Evolutionary conservation across 2,329 filamentous ascomycete genomes (phyloP).

Genomic region (Venturia nashicola): DNA sequence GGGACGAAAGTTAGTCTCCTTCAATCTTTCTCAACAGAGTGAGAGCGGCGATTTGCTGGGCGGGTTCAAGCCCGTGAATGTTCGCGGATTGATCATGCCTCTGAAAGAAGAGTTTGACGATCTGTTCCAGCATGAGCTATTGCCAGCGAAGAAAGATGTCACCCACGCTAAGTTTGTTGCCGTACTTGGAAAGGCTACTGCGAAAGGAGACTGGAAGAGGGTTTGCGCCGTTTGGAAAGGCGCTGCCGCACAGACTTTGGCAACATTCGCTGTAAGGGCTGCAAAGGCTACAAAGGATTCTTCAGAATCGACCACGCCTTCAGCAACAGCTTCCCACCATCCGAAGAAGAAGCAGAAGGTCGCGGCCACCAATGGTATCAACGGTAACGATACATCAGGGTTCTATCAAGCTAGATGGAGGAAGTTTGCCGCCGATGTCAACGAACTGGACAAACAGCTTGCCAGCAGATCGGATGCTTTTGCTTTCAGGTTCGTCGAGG

Average conservation of each 20-base stretch:
- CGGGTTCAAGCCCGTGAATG: constrained; percentile 91
- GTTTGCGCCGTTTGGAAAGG: constrained; percentile 79
- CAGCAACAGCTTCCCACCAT: constrained; percentile 36
- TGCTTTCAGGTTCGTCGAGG: constrained; percentile 91
- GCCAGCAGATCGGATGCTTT: constrained; percentile 62
- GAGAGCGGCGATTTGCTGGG: constrained; percentile 93
- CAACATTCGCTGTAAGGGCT: neutral
- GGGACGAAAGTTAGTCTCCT: constrained; percentile 76
- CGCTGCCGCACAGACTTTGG: constrained; percentile 36
- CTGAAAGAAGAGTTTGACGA: constrained; percentile 90
- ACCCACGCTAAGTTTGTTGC: constrained; percentile 66
- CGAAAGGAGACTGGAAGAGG: constrained; percentile 76
- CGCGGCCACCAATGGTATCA: constrained; percentile 23
- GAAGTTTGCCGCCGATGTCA: constrained; percentile 59
- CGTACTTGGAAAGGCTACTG: constrained; percentile 65
- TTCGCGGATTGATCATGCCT: constrained; percentile 75
- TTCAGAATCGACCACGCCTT: neutral
- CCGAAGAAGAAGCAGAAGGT: constrained; percentile 25
- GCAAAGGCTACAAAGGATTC: neutral
- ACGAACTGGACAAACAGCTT: constrained; percentile 70
- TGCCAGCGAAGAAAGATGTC: constrained; percentile 60
- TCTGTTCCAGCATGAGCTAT: constrained; percentile 79
- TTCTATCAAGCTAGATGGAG: constrained; percentile 48
- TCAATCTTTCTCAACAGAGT: constrained; percentile 96
- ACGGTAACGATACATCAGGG: neutral